A percentile compares a stretch with the other conserved stretches of the same genome.
These are phyloP conservation scores for Pseudogymnoascus sp. DNA, from an alignment of 2,329 filamentous ascomycete species.

Conservation along the genomic window DNA sequence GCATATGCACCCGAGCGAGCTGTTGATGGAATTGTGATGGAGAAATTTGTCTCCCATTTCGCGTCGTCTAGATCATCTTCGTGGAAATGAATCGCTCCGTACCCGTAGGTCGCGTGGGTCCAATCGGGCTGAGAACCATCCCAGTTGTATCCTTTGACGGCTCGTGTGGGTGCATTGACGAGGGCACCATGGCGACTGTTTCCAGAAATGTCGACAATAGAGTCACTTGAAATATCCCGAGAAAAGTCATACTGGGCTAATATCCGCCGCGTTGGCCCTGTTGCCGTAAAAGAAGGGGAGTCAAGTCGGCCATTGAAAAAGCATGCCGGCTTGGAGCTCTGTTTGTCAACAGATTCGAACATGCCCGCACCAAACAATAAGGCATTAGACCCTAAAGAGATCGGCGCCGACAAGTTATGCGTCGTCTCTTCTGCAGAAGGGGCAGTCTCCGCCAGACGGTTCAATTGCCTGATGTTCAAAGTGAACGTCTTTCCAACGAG, in stretches of 20 bases:
- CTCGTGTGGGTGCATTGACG: slow-evolving; percentile 29
- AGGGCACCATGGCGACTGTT: slow-evolving; percentile 21
- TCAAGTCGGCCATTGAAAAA: slow-evolving; percentile 20
- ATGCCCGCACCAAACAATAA: slow-evolving; percentile 11
- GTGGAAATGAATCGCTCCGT: slow-evolving; percentile 32
- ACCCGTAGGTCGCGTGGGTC: slow-evolving; percentile 28
- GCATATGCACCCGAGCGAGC: slow-evolving; percentile 25
- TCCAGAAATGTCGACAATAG: slow-evolving; percentile 24
- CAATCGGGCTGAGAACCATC: slow-evolving; percentile 27
- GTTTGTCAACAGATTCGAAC: not conserved
- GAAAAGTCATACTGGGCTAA: slow-evolving; percentile 21
- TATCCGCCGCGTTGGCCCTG: slow-evolving; percentile 3
- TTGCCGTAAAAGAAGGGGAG: slow-evolving; percentile 14
- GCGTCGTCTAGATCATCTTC: slow-evolving; percentile 33
- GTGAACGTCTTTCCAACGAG: slow-evolving; percentile 9
- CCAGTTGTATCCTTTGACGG: slow-evolving; percentile 28
- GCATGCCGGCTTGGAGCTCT: slow-evolving; percentile 1
- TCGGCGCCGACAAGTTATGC: not conserved
- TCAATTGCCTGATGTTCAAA: slow-evolving; percentile 11
- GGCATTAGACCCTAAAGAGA: not conserved
- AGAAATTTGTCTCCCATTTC: slow-evolving; percentile 28
- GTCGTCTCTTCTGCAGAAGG: not conserved
- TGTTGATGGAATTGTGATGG: slow-evolving; percentile 18
- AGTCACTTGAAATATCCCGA: slow-evolving; percentile 19
- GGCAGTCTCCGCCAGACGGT: slow-evolving; percentile 7